Conservation (phyloP, 2,329 filamentous ascomycete species). For the Cadophora malorum region DNA sequence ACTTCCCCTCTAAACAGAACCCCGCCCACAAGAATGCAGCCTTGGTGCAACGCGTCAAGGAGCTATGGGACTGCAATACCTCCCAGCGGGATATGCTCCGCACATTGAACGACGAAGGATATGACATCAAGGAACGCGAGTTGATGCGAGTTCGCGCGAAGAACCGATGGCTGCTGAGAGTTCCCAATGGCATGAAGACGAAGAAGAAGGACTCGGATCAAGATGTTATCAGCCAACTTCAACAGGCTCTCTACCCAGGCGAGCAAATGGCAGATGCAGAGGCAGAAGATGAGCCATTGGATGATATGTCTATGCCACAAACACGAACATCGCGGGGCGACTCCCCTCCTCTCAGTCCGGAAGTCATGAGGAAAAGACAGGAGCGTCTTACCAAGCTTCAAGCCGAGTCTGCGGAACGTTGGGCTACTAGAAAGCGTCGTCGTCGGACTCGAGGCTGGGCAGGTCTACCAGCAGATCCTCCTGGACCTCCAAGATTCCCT, state of each 20-base stretch:
- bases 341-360: conserved; percentile 50
- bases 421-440: conserved; percentile 69
- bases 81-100: conserved; percentile 76
- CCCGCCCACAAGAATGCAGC: conserved; percentile 72
- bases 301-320: conserved; percentile 39
- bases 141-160: conserved; percentile 72
- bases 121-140: conserved; percentile 73
- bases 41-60: conserved; percentile 72
- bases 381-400: conserved; percentile 61
- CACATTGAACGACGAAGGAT: conserved; percentile 74
- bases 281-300: conserved; percentile 39
- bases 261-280: conserved; percentile 40
- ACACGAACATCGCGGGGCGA: conserved; percentile 34
- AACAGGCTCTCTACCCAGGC: conserved; percentile 45
- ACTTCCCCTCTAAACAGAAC: conserved; percentile 77
- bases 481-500: conserved; percentile 75
- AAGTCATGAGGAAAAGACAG: conserved; percentile 58
- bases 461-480: conserved; percentile 70
- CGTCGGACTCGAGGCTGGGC: conserved; percentile 73
- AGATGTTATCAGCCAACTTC: conserved; percentile 45
- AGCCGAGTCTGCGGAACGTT: conserved; percentile 65
- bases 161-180: conserved; percentile 71
- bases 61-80: conserved; percentile 80
- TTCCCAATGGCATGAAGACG: conserved; percentile 62
- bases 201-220: conserved; percentile 46